phyloP scores from a whole-genome alignment of 495 filamentous ascomycete genomes.

The Penicillium longicatenatum region DNA sequence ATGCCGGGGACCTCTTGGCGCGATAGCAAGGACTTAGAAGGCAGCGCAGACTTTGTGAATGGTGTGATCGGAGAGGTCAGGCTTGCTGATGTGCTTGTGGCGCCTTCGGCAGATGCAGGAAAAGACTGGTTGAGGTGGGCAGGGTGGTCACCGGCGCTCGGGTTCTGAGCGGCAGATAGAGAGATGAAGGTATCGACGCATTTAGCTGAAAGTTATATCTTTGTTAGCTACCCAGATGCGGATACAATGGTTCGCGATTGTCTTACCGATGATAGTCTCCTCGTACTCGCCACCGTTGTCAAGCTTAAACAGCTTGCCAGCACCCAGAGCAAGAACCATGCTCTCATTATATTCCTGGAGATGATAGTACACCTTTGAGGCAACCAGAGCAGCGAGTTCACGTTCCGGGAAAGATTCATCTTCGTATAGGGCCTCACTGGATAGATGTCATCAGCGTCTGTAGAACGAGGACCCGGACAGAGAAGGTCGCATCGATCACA shows the following conservation, averaged over 20 bases:
- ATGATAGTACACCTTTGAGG: constrained; percentile 98
- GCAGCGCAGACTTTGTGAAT: constrained; percentile 87
- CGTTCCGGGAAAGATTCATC: constrained; percentile 93
- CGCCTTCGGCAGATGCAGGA: constrained; percentile 58
- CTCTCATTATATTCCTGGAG: constrained; percentile 98
- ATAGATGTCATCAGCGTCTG: constrained; percentile 21
- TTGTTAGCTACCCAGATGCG: background rate
- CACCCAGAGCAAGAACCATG: constrained; percentile 96
- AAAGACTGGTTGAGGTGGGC: constrained; percentile 77
- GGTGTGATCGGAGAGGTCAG: constrained; percentile 86
- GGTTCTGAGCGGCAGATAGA: constrained; percentile 70
- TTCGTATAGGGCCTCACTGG: constrained; percentile 94
- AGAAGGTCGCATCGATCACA: constrained; percentile 8
- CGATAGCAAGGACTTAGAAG: constrained; percentile 91
- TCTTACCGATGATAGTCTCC: constrained; percentile 86
- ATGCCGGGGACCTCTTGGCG: constrained; percentile 67
- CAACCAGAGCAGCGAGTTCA: constrained; percentile 89
- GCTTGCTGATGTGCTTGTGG: constrained; percentile 66
- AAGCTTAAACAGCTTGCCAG: constrained; percentile 92
- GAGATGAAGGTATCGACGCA: constrained; percentile 98
- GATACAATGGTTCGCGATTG: background rate
- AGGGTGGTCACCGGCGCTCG: constrained; percentile 55
- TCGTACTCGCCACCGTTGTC: constrained; percentile 93
- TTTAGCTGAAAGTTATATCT: constrained; percentile 57
- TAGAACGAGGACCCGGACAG: constrained; percentile 2